Evolutionary conservation across 305 asterid genomes (phyloP).

Genomic region (Coffea humblotiana): DNA sequence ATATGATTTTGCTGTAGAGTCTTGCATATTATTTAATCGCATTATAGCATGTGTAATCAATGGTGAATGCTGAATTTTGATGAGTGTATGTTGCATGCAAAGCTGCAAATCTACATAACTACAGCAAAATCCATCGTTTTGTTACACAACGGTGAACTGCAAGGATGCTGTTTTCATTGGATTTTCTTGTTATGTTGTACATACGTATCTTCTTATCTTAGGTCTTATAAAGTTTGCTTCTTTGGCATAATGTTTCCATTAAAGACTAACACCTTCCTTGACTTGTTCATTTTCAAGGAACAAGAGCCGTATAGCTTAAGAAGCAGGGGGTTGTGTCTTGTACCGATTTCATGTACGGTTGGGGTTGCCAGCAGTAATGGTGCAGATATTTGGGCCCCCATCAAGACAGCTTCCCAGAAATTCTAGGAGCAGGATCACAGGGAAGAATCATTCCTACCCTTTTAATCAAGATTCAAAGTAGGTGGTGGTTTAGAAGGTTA

Average conservation of each 20-base stretch:
- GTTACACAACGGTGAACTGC: background rate
- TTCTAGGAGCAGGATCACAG: constrained; percentile 26
- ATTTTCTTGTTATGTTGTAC: background rate
- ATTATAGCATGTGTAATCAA: background rate
- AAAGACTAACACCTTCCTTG: constrained; percentile 3
- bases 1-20: background rate
- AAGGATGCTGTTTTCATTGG: background rate
- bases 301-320: constrained; percentile 45
- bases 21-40: background rate
- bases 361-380: constrained; percentile 77
- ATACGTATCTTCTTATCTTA: background rate
- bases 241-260: background rate
- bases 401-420: constrained; percentile 44
- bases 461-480: constrained; percentile 19
- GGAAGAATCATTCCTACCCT: constrained; percentile 23
- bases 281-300: constrained; percentile 31
- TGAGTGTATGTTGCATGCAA: background rate
- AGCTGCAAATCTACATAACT: background rate
- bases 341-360: constrained; percentile 53
- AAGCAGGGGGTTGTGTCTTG: constrained; percentile 67
- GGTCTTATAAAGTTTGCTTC: background rate
- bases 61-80: background rate
- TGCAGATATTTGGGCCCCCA: constrained; percentile 94
- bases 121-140: background rate
- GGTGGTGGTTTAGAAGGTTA: background rate